Conservation (phyloP, 495 filamentous ascomycete genomes). For the Aspergillus taichungensis region DNA sequence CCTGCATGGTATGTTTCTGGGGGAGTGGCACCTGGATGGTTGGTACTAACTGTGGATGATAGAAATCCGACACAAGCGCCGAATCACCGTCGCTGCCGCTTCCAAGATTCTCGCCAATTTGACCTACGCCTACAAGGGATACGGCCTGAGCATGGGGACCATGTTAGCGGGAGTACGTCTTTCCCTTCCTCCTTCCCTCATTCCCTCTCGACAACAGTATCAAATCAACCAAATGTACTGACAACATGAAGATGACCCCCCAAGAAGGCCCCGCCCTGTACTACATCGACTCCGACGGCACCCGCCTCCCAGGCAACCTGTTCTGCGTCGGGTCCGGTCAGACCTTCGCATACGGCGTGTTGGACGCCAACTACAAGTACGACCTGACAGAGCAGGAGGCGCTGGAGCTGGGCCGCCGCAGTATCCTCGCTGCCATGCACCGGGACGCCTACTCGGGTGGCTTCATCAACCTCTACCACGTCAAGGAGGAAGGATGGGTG, state of each 20-base stretch:
- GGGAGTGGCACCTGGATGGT: no score
- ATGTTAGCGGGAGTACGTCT: slow-evolving; percentile 87
- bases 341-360: slow-evolving; percentile 96
- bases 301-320: slow-evolving; percentile 81
- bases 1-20: slow-evolving; percentile 57
- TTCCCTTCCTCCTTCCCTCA: neutral
- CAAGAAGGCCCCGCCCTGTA: slow-evolving; percentile 96
- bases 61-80: slow-evolving; percentile 95
- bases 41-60: slow-evolving; percentile 3
- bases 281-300: slow-evolving; percentile 98
- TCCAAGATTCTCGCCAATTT: slow-evolving; percentile 98
- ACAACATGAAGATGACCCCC: slow-evolving; percentile 48
- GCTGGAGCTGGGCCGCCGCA: slow-evolving; percentile 78
- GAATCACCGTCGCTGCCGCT: slow-evolving; percentile 92
- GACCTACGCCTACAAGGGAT: slow-evolving; percentile 96
- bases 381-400: slow-evolving; percentile 80
- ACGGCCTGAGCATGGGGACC: slow-evolving; percentile 95
- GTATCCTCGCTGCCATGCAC: slow-evolving; percentile 95
- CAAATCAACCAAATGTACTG: neutral
- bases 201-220: neutral
- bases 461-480: slow-evolving; percentile 96
- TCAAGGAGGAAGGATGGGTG: slow-evolving; percentile 97
- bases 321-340: slow-evolving; percentile 98
- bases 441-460: slow-evolving; percentile 96
- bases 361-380: slow-evolving; percentile 90